Conservation (phyloP, 495 filamentous ascomycete genomes). For the Polyplosphaeria fusca region DNA sequence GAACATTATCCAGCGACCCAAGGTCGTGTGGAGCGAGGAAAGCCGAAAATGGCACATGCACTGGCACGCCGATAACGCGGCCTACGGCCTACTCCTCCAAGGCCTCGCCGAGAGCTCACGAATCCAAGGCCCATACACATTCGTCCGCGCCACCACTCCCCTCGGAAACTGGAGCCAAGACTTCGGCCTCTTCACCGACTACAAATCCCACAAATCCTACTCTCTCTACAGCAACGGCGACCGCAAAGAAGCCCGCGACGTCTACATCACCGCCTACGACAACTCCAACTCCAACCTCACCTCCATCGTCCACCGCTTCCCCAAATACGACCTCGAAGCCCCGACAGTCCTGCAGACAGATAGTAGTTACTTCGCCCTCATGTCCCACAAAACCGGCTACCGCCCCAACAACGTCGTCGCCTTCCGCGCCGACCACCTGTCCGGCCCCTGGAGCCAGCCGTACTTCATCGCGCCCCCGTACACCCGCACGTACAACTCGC, state of each 20-base stretch:
- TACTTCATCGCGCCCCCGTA: slow-evolving; percentile 49
- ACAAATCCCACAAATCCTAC: slow-evolving; percentile 45
- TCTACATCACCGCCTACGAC: slow-evolving; percentile 46
- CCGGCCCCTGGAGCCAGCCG: slow-evolving; percentile 53
- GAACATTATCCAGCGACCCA: slow-evolving; percentile 47
- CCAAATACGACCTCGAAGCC: slow-evolving; percentile 49
- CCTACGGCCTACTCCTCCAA: slow-evolving; percentile 46
- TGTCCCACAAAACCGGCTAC: slow-evolving; percentile 51
- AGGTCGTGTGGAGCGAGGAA: slow-evolving; percentile 44
- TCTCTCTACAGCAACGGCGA: slow-evolving; percentile 49
- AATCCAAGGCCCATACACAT: slow-evolving; percentile 44
- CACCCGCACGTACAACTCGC: slow-evolving; percentile 52
- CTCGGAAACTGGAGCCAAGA: slow-evolving; percentile 50
- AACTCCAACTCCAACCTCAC: slow-evolving; percentile 40
- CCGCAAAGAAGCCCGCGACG: slow-evolving; percentile 41
- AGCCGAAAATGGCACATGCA: slow-evolving; percentile 44
- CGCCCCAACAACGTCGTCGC: slow-evolving; percentile 50
- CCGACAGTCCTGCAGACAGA: slow-evolving; percentile 48
- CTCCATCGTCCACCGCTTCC: slow-evolving; percentile 44
- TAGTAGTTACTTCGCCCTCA: slow-evolving; percentile 45
- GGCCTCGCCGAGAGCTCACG: slow-evolving; percentile 43
- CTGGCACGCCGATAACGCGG: slow-evolving; percentile 50
- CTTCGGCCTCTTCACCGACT: slow-evolving; percentile 48
- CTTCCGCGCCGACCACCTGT: slow-evolving; percentile 46
- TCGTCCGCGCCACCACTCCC: slow-evolving; percentile 43